Base-by-base conservation (phyloP, 2,329 filamentous ascomycete genomes). In the Aspergillus vadensis region DNA sequence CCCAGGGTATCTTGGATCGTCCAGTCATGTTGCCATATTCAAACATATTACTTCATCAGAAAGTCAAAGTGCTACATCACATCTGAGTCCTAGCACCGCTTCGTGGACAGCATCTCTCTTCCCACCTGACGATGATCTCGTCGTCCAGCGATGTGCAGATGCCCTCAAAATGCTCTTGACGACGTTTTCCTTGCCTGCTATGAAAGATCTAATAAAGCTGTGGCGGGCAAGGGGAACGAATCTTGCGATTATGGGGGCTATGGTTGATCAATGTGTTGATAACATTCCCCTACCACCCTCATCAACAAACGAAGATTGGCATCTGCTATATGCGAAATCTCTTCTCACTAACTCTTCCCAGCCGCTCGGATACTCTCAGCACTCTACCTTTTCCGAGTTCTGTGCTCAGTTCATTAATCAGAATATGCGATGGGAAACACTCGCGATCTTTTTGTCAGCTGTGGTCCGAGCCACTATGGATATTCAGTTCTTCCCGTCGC, bases 391-490 rank as follows among this genome's bases (percentile, higher is more conserved):
- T 1, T 50, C 49, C 7, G 27, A 41, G 21, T 71, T 69, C 44
- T 66, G 65, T 6, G 60, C 63, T 14, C 69, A 71, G n/a, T 70
- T 70, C 6, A 23, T 70, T 7, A 49, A 65, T 23, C 65, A 71
- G 17, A 71, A 74, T 58, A 62, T 70, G 12, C 70, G 77, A 12
- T 79, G 76, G 76, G 77, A 79, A 41, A 74, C 74, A 0, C 30
- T 79, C 4, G 77, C 76, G 0, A 67, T 79, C 3, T 78, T 79
- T 47, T 69, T 78, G 25, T 70, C 73, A 1, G 72, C 73, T 4
- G 68, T 74, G 9, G 71, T 69, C 44, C 68, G 76, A 41, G 75
- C 76, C n/a, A 69, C 73, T 0, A 68, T 72, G 14, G 74, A 78
- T 59, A 62, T 73, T 0, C 54, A 69, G 0, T 71, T 67, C 49